Base-by-base conservation (phyloP, 495 filamentous ascomycete species). In the Penicillium coffeae region DNA sequence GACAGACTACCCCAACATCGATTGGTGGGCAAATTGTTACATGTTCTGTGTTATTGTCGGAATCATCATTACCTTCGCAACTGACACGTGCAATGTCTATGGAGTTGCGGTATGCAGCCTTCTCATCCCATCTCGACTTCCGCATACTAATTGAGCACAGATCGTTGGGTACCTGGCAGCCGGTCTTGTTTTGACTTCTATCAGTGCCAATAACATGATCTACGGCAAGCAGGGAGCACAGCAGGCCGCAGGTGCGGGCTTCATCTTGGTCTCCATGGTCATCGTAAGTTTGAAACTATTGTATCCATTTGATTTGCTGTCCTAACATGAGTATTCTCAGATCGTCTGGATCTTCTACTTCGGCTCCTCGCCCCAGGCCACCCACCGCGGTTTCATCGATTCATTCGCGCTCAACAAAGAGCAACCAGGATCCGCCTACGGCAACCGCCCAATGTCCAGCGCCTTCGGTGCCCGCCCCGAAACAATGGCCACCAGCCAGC, bases 261-360 rank as follows among this genome's bases (percentile, higher is more conserved):
- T 92, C 64, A 96, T 99, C 51, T 77, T 97, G n/a, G 75, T 97
- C 22, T 88, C 92, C 27, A 96, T 97, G 83, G 84, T 97, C 44
- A 82, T 87, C 62, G 92, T 96, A 77, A 61, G 86, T 76, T n/a
- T n/a, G n/a, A n/a, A n/a, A n/a, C n/a, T n/a, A n/a, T n/a, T 13
- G 12, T n/a, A 37, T 37, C 10, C 2, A 12, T 22, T 16, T 19
- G 9, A 1, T 22, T 3, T 0, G 12, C 35, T 30, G 5, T 18
- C 6, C 10, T 0, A 6, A n/a, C 20, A 25, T 9, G 35, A 21
- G 41, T 55, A 66, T 30, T 63, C 43, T 19, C 59, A 96, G 92
- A 88, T 96, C 59, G 81, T 97, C 39, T 99, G 93, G 93, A 95
- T 97, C 51, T 95, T 96, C 72, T 96, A 97, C 72, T 99, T 95